Evolutionary conservation across 1,284 basidiomycete species (phyloP), one percentile per base, ranked within the genome.

Genomic region (Apiotrichum sp.): DNA sequence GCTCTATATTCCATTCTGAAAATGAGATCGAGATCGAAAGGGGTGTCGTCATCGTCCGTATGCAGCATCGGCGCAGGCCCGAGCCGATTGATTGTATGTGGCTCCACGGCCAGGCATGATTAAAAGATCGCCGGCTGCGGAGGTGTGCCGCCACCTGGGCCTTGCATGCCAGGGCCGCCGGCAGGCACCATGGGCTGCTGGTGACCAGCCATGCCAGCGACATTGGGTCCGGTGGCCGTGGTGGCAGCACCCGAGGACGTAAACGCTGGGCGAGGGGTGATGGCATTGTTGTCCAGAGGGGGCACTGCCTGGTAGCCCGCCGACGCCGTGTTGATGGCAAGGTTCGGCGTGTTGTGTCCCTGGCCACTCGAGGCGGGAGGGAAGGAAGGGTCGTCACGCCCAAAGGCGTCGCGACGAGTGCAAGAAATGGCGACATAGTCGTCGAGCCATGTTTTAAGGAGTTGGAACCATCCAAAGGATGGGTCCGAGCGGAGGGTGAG

Each of bases 391-490:
- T 49, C 47, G 14, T 41, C 47, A 33, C 46, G 53, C 13, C 62
- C 65, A 13, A 70, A 61, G 6, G 62, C 65, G 13, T 61, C 61
- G 39, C 65, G 65, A 33, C 71, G 69, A 11, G 65, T 50, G 10
- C 64, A 61, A 14, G 59, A 49, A 42, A 75, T 59, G 16, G 64
- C 56, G 36, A 72, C 61, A 49, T 66, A 73, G 53, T 75, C 73
- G 57, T 73, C 73, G 42, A 71, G 62, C 66, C 67, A 73, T 3
- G 70, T 70, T 55, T 75, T 75, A 60, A 75, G 35, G 6, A 75
- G 64, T 53, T 73, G 73, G 62, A 73, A 73, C 32, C 62, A 54
- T 5, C 72, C 71, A 47, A 73, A 73, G 2, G 66, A 59, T 16
- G 66, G 59, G 50, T 69, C 70, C 29, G 62, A 66, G 45, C 62